Percentiles rank a stretch among this genome's conserved stretches.
These are phyloP conservation scores for Chaetomium cochliodes DNA, from an alignment of 495 filamentous ascomycete species.

Conservation along the genomic window DNA sequence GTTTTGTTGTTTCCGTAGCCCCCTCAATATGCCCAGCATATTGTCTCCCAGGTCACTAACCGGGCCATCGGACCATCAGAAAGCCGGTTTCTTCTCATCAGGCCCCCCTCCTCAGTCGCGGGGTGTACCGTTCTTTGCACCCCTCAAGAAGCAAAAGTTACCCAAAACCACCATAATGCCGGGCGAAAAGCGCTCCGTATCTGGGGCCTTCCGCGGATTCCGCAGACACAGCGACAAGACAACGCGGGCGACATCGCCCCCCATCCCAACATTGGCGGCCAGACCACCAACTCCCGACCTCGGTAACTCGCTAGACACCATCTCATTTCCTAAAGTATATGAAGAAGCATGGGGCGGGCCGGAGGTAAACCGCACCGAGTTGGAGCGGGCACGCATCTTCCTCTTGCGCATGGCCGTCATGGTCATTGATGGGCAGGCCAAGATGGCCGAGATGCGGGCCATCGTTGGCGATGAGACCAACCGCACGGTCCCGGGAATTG, in stretches of 20 bases:
- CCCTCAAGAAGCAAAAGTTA: conserved; percentile 3
- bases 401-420: conserved; percentile 35
- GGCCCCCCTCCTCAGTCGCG: not conserved
- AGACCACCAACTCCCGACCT: not conserved
- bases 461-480: conserved; percentile 29
- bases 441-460: conserved; percentile 27
- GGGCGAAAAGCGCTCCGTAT: not conserved
- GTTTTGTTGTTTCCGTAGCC: not conserved
- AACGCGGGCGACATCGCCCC: not conserved
- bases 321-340: conserved; percentile 36
- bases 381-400: conserved; percentile 38
- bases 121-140: conserved; percentile 15
- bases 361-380: conserved; percentile 26
- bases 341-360: conserved; percentile 36
- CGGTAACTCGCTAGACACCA: conserved; percentile 22
- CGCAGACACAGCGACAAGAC: conserved; percentile 12
- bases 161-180: conserved; percentile 3
- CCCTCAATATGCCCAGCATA: conserved; percentile 16
- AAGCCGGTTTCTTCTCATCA: not conserved
- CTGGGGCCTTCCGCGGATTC: conserved; percentile 7
- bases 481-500: conserved; percentile 30
- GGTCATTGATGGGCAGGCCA: conserved; percentile 23
- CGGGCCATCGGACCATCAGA: not conserved
- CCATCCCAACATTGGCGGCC: not conserved
- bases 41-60: conserved; percentile 6